Percentiles rank a stretch among this genome's conserved stretches.
phyloP scores from a whole-genome alignment of 768 basidiomycete species.

The Chiua virens region DNA sequence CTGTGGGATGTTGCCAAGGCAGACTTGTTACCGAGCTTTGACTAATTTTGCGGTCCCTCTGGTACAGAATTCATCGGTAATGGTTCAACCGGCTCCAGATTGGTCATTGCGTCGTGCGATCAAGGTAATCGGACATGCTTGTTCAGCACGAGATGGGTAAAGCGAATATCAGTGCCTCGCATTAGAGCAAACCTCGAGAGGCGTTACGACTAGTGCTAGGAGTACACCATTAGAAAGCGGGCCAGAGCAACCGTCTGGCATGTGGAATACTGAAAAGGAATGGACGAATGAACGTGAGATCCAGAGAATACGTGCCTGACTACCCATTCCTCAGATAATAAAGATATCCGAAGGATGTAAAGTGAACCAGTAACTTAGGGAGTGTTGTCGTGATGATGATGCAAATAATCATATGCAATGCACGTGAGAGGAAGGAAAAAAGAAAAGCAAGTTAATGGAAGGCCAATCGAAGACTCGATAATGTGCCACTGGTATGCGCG shows the following conservation, averaged over 20 bases:
- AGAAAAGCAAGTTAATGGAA: not conserved
- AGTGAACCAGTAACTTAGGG: not conserved
- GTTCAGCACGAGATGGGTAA: not conserved
- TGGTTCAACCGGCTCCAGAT: no score
- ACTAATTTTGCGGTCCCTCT: no score
- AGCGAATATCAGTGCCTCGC: not conserved
- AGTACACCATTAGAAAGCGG: constrained; percentile 3
- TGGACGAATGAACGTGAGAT: constrained; percentile 14
- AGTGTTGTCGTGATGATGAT: not conserved
- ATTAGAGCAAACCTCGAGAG: not conserved
- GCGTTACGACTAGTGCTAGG: not conserved
- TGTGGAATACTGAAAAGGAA: constrained; percentile 8
- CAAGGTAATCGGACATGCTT: not conserved
- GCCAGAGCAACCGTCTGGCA: not conserved
- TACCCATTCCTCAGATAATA: constrained; percentile 1
- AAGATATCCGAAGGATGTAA: not conserved
- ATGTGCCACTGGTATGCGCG: not conserved
- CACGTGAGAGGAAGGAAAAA: constrained; percentile 3
- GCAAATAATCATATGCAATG: not conserved
- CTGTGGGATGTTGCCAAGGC: no score
- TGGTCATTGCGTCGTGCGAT: not conserved
- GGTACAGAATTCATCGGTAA: no score
- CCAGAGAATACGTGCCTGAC: constrained; percentile 1
- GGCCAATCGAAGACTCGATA: not conserved
- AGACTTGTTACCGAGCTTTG: no score